phyloP scores from a whole-genome alignment of 2,329 filamentous ascomycete genomes.

The Lizonia empirigonia region DNA sequence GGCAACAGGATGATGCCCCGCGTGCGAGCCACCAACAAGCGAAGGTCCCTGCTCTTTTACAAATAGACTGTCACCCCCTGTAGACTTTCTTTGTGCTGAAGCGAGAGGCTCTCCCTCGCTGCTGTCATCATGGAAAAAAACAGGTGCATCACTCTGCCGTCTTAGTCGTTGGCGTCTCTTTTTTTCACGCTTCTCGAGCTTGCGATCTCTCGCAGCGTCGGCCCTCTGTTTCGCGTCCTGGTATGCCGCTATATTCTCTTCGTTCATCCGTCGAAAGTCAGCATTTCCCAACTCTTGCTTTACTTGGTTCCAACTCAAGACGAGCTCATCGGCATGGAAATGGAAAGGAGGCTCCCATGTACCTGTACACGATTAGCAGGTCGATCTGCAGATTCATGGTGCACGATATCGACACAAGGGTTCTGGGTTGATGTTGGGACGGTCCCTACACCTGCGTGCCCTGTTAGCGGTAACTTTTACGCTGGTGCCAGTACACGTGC shows the following conservation, averaged over 20 bases:
- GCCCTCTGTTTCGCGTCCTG: constrained; percentile 12
- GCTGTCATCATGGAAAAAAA: constrained; percentile 4
- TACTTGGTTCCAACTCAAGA: constrained; percentile 7
- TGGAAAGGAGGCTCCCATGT: constrained; percentile 38
- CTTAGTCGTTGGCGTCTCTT: constrained; percentile 25
- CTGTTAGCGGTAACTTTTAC: not conserved
- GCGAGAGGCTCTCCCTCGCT: constrained; percentile 20
- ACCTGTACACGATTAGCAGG: constrained; percentile 9
- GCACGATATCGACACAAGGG: not conserved
- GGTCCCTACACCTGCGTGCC: not conserved
- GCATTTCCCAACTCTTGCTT: constrained; percentile 15
- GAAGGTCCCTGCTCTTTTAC: constrained; percentile 5
- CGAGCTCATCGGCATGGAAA: constrained; percentile 16
- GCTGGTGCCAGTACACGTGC: constrained; percentile 16
- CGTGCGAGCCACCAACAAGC: not conserved
- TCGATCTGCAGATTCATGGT: not conserved
- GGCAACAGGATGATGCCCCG: not conserved
- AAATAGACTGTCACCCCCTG: constrained; percentile 12
- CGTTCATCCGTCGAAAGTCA: constrained; percentile 10
- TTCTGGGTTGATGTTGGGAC: no score
- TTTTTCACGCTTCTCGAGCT: constrained; percentile 20
- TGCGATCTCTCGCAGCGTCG: constrained; percentile 9
- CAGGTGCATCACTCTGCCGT: not conserved
- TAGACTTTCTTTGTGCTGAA: not conserved
- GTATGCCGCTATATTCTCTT: constrained; percentile 16